phyloP scores from a whole-genome alignment of 768 basidiomycete genomes.

The Rhizopogon roseolus region DNA sequence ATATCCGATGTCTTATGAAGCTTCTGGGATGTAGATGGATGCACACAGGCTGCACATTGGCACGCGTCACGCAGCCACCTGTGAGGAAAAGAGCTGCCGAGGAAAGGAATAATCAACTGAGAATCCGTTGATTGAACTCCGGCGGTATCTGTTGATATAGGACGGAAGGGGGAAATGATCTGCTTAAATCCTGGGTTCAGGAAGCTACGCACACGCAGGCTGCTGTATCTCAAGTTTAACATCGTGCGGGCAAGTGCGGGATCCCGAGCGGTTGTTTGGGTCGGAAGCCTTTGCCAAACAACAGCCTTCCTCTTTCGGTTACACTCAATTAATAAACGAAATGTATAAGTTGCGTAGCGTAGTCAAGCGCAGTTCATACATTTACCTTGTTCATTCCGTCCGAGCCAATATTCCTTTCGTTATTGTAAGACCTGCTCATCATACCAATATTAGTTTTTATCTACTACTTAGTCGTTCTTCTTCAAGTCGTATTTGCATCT shows the following conservation, averaged over 20 bases:
- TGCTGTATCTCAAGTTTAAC: background rate
- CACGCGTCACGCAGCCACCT: conserved; percentile 87
- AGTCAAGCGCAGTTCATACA: background rate
- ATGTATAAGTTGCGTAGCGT: too few relatives aligned
- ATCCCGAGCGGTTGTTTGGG: conserved; percentile 21
- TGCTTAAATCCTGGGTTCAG: background rate
- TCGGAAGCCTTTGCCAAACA: conserved; percentile 26
- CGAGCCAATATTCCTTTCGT: background rate
- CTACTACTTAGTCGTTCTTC: too few relatives aligned
- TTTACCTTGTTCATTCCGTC: background rate
- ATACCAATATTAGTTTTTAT: too few relatives aligned
- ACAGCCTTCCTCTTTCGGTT: conserved; percentile 6
- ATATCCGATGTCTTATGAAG: conserved; percentile 68
- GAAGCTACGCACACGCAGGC: background rate
- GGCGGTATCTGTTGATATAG: background rate
- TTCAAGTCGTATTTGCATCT: background rate
- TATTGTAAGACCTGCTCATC: too few relatives aligned
- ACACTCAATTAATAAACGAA: too few relatives aligned
- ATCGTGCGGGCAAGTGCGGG: background rate
- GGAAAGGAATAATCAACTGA: conserved; percentile 14
- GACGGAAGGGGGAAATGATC: background rate
- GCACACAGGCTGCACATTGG: conserved; percentile 64
- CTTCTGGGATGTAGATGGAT: conserved; percentile 77
- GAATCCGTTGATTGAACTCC: background rate
- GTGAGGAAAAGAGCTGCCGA: conserved; percentile 51